Evolutionary conservation across 2,329 filamentous ascomycete genomes (phyloP).

Genomic region (Helminthosporium solani): DNA sequence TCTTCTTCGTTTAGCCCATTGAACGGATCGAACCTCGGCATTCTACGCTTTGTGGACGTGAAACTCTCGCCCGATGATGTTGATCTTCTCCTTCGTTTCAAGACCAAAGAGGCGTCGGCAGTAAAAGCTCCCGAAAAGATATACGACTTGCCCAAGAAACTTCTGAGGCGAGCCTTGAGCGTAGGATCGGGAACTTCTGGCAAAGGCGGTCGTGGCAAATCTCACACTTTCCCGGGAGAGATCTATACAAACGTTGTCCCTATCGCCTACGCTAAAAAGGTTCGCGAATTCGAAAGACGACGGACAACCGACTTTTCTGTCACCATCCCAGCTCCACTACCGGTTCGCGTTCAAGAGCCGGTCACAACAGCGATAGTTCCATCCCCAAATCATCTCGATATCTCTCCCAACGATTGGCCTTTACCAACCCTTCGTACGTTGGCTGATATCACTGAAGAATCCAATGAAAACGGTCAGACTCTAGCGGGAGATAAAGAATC

Average conservation of each 20-base stretch:
- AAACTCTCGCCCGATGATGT: conserved; percentile 1
- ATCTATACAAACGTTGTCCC: background rate
- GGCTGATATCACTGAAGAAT: background rate
- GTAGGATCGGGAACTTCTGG: background rate
- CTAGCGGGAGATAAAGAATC: background rate
- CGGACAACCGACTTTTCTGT: background rate
- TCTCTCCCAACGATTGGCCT: background rate
- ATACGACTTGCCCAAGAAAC: background rate
- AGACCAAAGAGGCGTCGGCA: background rate
- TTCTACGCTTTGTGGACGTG: conserved; percentile 5
- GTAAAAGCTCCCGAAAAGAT: background rate
- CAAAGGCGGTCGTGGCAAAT: background rate
- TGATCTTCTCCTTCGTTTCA: background rate
- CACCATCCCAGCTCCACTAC: background rate
- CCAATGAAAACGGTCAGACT: background rate
- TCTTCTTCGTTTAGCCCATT: conserved; percentile 3
- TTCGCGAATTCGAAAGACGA: background rate
- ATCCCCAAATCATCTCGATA: background rate
- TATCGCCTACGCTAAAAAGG: background rate
- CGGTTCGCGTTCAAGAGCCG: background rate
- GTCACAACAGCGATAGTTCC: background rate
- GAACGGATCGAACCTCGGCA: conserved; percentile 3
- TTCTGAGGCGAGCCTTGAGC: conserved; percentile 6
- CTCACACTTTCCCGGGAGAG: background rate
- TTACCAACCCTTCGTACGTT: background rate